These are phyloP conservation scores for Agaricus sinodeliciosus DNA, from an alignment of 768 basidiomycete species.

Conservation along the genomic window DNA sequence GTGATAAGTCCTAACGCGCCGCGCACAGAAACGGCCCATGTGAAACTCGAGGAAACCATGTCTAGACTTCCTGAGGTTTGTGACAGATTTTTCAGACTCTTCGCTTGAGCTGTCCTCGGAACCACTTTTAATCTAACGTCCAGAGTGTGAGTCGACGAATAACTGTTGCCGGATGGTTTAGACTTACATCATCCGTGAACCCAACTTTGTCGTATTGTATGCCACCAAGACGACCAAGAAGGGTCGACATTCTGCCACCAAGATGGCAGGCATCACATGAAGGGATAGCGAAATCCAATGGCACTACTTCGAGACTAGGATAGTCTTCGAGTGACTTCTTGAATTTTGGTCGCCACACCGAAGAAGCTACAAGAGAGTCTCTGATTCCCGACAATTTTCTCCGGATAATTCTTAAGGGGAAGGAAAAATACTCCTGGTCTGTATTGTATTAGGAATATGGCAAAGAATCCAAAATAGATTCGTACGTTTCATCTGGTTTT, in stretches of 20 bases:
- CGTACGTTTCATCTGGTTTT: conserved; percentile 44
- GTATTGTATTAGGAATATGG: not conserved
- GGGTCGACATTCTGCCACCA: conserved; percentile 59
- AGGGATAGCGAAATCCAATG: conserved; percentile 49
- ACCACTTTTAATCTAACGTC: not conserved
- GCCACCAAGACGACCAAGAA: conserved; percentile 58
- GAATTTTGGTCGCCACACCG: conserved; percentile 73
- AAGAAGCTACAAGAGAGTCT: conserved; percentile 78
- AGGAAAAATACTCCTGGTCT: conserved; percentile 68
- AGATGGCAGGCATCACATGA: conserved; percentile 83
- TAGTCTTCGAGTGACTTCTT: conserved; percentile 57
- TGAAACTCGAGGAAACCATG: conserved; percentile 34
- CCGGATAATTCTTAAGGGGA: conserved; percentile 59
- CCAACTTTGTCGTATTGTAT: conserved; percentile 63
- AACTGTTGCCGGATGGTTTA: not conserved
- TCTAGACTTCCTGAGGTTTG: conserved; percentile 1
- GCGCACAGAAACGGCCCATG: conserved; percentile 78
- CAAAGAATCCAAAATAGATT: not conserved
- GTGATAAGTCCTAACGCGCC: conserved; percentile 62
- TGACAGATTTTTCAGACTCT: conserved; percentile 7
- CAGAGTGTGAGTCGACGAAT: not conserved
- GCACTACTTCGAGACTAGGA: conserved; percentile 52
- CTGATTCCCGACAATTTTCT: conserved; percentile 64
- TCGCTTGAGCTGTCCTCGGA: conserved; percentile 14
- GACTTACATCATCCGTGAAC: conserved; percentile 37